These are phyloP conservation scores for Ogataea nitratoaversa DNA, from an alignment of 805 yeast genomes.

Conservation along the genomic window DNA sequence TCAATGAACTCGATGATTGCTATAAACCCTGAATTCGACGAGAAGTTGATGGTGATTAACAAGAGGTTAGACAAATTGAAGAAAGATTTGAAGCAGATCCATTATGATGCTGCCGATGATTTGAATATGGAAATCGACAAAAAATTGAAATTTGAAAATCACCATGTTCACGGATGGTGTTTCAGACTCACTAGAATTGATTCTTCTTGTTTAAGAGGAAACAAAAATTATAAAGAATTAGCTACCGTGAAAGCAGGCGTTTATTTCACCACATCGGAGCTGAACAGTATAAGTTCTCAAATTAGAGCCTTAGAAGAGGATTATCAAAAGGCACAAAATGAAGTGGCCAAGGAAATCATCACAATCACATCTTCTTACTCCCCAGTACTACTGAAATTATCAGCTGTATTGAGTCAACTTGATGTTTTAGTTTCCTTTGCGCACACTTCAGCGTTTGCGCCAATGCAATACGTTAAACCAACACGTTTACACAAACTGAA, in stretches of 20 bases:
- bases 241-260: constrained; percentile 96
- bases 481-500: constrained; percentile 47
- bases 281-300: constrained; percentile 57
- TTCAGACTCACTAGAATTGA: constrained; percentile 89
- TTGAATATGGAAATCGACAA: constrained; percentile 80
- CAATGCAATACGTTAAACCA: constrained; percentile 77
- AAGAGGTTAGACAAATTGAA: constrained; percentile 51
- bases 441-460: constrained; percentile 76
- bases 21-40: constrained; percentile 88
- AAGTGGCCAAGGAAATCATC: constrained; percentile 79
- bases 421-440: constrained; percentile 89
- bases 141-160: constrained; percentile 84
- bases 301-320: constrained; percentile 56
- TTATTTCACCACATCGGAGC: constrained; percentile 71
- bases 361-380: constrained; percentile 76
- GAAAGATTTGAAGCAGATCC: constrained; percentile 53
- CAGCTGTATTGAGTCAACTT: constrained; percentile 60
- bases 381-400: constrained; percentile 68
- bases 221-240: constrained; percentile 64
- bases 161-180: constrained; percentile 90
- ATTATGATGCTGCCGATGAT: constrained; percentile 64
- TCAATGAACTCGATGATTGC: constrained; percentile 42
- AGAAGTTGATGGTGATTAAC: constrained; percentile 59
- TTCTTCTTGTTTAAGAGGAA: constrained; percentile 69
- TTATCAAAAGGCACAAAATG: constrained; percentile 71